Base-by-base conservation (phyloP, 805 yeast species). In the Wickerhamiella brachini region DNA sequence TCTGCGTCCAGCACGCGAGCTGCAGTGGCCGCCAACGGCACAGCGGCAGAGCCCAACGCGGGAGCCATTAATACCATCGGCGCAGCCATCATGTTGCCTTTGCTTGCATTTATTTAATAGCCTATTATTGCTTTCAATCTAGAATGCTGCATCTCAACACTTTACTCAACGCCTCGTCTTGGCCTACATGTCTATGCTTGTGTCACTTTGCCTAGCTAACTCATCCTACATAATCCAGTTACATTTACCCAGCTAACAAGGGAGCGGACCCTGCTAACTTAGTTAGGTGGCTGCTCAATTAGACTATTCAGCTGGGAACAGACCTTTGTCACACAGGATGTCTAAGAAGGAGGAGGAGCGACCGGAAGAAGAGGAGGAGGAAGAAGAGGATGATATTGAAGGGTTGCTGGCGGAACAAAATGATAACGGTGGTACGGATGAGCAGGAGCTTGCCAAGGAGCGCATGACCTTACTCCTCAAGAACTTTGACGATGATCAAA, bases 401-500 rank as follows among this genome's bases (percentile, higher is more conserved):
- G 23, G 23, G 10, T 20, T 23, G 22, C 5, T 45, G 20, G 41
- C 41, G 41, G 20, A 37, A 7, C 41, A 37, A 37, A 41, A 41
- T 15, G 24, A 21, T 15, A 20, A 13, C 17, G 38, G 20, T 3
- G 38, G 22, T n/a, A 24, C 18, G 8, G 47, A 45, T 24, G n/a
- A 13, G 24, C 47, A 60, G 43, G 65, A 59, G n/a, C 26, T 56
- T 31, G 69, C 66, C 52, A 59, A 67, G 18, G 69, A 65, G 51
- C 59, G 64, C 34, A 63, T 66, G 66, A 60, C 64, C 50, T 60
- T 87, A 24, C 70, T 89, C 55, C 75, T 88, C 53, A 78, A 85
- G 20, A 78, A 80, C 56, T 77, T 90, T 63, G 83, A 83, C 56
- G 77, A 77, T n/a, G 85, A 80, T 26, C 97, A 90, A 62, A 81